These are phyloP conservation scores for Coprinellus micaceus DNA, from an alignment of 768 basidiomycete species.

Conservation along the genomic window DNA sequence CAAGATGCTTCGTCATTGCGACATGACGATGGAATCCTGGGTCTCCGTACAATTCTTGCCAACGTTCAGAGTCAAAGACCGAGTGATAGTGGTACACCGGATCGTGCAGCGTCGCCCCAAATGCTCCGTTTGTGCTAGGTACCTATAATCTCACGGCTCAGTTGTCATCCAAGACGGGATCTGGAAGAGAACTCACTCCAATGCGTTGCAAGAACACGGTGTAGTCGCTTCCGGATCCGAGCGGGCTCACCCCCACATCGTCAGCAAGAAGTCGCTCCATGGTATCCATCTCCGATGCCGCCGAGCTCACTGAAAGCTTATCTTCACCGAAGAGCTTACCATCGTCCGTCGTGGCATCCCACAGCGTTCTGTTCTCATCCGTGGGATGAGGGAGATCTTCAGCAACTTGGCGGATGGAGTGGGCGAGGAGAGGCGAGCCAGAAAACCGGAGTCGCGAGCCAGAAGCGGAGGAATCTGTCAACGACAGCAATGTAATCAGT, in stretches of 20 bases:
- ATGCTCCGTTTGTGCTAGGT: slow-evolving; percentile 43
- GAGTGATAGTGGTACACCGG: slow-evolving; percentile 76
- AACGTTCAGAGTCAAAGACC: slow-evolving; percentile 68
- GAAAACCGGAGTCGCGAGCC: slow-evolving; percentile 53
- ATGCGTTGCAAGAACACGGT: slow-evolving; percentile 85
- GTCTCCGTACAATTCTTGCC: slow-evolving; percentile 75
- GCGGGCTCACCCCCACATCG: slow-evolving; percentile 42
- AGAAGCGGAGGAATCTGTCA: slow-evolving; percentile 42
- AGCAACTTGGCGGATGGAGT: slow-evolving; percentile 66
- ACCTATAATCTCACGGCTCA: slow-evolving; percentile 22
- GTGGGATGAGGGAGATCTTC: slow-evolving; percentile 74
- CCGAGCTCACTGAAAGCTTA: slow-evolving; percentile 1
- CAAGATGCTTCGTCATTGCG: slow-evolving; percentile 63
- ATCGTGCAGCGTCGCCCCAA: slow-evolving; percentile 42
- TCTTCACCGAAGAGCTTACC: slow-evolving; percentile 41
- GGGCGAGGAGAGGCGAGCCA: slow-evolving; percentile 81
- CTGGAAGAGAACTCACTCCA: slow-evolving; percentile 31
- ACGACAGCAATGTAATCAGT: too few relatives aligned
- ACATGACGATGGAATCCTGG: slow-evolving; percentile 73
- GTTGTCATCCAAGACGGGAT: neutral
- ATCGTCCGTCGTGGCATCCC: slow-evolving; percentile 68
- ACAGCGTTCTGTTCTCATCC: slow-evolving; percentile 58
- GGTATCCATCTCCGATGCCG: slow-evolving; percentile 30
- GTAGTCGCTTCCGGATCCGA: slow-evolving; percentile 85
- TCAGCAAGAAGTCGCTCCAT: slow-evolving; percentile 35